Percentiles rank a stretch among this genome's conserved stretches.
Conservation (phyloP, 2,329 filamentous ascomycete species). For the Furcasterigmium furcatum region DNA sequence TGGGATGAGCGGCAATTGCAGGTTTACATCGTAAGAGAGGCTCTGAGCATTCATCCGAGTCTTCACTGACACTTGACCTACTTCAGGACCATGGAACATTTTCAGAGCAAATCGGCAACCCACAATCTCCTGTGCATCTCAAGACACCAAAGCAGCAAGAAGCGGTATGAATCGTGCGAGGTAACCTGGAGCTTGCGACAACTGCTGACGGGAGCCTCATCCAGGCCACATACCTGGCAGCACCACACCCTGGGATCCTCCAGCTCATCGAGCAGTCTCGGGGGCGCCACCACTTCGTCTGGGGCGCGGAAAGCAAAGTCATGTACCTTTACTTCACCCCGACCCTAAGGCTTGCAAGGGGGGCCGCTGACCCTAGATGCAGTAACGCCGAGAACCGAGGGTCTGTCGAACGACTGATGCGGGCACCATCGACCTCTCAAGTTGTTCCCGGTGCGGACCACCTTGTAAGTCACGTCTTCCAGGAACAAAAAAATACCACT, state of each 20-base stretch:
- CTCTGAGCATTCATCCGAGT: neutral
- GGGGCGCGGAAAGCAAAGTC: conserved; percentile 5
- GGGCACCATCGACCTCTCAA: conserved; percentile 2
- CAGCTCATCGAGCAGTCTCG: neutral
- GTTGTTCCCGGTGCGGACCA: conserved; percentile 6
- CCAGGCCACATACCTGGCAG: conserved; percentile 7
- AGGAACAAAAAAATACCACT: too few relatives aligned
- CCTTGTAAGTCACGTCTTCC: neutral
- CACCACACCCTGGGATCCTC: conserved; percentile 5
- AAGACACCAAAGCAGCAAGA: conserved; percentile 8
- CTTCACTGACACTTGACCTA: neutral
- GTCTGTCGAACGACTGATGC: neutral
- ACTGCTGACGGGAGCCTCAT: neutral
- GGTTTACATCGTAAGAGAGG: conserved; percentile 2
- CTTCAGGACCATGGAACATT: conserved; percentile 4
- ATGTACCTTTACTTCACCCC: conserved; percentile 3
- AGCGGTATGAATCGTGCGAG: conserved; percentile 1
- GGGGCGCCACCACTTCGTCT: conserved; percentile 5
- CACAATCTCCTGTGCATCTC: neutral
- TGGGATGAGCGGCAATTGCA: conserved; percentile 7
- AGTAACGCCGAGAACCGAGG: neutral
- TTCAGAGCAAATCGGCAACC: neutral
- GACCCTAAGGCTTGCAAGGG: neutral
- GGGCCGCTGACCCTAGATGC: neutral
- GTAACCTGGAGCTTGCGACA: too few relatives aligned